Evolutionary conservation across 345 rosid genomes (phyloP), one percentile per base, ranked within the genome.

Genomic region (Lepidium aucheri): DNA sequence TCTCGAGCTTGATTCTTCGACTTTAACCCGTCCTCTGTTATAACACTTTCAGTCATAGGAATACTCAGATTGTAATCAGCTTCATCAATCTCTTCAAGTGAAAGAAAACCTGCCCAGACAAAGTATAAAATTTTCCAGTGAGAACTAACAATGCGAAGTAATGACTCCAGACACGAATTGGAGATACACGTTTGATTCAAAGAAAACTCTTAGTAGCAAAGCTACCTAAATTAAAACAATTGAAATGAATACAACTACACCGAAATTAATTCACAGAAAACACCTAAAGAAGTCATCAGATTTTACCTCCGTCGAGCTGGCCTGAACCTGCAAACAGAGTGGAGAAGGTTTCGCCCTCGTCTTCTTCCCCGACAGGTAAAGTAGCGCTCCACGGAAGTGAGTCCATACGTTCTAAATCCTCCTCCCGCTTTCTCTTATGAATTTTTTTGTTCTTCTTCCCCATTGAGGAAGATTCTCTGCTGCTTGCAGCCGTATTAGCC

Each of bases 21-120:
- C 55, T 77, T 82, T 24, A 41, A 40, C 9, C 53, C 64, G 68
- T 57, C 76, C 63, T 61, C 70, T 9, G 61, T 15, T 66, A 67
- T 72, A 40, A 33, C 76, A 75, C 72, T 77, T 24, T 56, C 77
- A 40, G 56, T 10, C 39, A 67, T 57, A 54, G 86, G 83, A 46
- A 82, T 50, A 33, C 44, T 73, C 28, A 90, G 69, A 33, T 69
- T 76, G 30, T 86, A 93, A 62, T 79, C 89, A 65, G 79, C 80
- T 77, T 84, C 96, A 51, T 90, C 91, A 73, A 93, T 81, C 82
- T 93, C 98, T 55, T 93, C 98, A 7, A 93, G 94, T 10, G 92
- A 86, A 69, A 86, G 90, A 81, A 92, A 89, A 17, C 96, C 97
- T 92, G 68, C 68, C 24, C 46, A 65, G 4, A 49, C 30, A 15